Evolutionary conservation across 352 stramenopile species (phyloP), one percentile per base, ranked within the genome.

Genomic region (Aphanomyces astaci): DNA sequence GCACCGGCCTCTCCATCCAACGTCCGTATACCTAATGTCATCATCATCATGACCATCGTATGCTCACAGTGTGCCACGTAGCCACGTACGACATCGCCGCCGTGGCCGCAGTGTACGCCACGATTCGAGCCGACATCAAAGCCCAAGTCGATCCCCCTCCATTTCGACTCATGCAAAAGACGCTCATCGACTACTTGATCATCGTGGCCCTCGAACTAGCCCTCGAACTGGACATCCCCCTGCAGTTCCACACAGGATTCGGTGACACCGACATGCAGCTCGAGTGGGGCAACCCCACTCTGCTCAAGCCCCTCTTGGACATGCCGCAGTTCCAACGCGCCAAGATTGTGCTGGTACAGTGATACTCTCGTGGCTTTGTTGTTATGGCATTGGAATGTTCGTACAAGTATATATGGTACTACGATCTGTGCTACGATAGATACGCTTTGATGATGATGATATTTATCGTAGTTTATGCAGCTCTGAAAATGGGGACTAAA

Each of bases 271-370:
- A 55, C 25, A 55, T 55, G 48, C 48, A 22, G 9, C 48, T 55
- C 48, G 25, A 28, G 19, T 22, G 25, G 19, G 48, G 48, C 48
- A 55, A 55, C 48, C 48, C 48, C 22, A 55, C 48, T 17, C 48
- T 28, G 1, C 28, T 55, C 17, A 55, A 55, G 25, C 19, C 48
- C 9, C 19, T 55, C 48, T 55, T 55, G 19, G 48, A 55, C 48
- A 28, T 55, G 48, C 17, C 19, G 28, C 22, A 10, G 25, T 55
- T 55, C 19, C 48, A 28, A 22, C 15, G 9, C 10, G 48, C 48
- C 48, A 55, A 55, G 48, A 55, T 55, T 22, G 48, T 55, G 17
- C 25, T 55, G 48, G 48, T 55, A 55, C 48, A 7, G 19, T 55
- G n/a, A n/a, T n/a, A n/a, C n/a, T n/a, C n/a, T n/a, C n/a, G n/a